Percentiles rank a stretch among this genome's conserved stretches.
Conservation (phyloP, 306 rosid species). For the Corylus americana region DNA sequence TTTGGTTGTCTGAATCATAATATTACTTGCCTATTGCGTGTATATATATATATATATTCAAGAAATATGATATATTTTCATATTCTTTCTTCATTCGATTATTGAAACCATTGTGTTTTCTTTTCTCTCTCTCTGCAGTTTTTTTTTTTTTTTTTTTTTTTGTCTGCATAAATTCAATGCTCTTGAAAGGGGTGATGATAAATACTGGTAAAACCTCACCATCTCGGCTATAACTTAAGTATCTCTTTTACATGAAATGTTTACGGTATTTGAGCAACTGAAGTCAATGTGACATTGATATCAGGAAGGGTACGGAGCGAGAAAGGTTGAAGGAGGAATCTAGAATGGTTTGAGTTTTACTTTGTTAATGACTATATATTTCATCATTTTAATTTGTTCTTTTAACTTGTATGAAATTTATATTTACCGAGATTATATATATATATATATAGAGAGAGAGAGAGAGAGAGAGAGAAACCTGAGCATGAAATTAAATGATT, state of each 20-base stretch:
- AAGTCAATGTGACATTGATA: not conserved
- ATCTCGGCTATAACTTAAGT: not conserved
- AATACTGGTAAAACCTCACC: not conserved
- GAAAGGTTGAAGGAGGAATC: not conserved
- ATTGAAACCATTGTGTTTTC: not conserved
- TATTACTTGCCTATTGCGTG: not conserved
- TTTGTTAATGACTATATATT: not conserved
- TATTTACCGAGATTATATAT: too few relatives aligned
- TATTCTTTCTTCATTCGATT: not conserved
- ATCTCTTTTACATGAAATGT: not conserved
- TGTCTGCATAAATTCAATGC: not conserved
- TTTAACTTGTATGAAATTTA: too few relatives aligned
- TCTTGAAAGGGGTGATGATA: not conserved
- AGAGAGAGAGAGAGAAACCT: too few relatives aligned
- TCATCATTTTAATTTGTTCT: not conserved
- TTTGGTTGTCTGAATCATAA: slow-evolving; percentile 1
- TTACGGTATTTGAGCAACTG: not conserved
- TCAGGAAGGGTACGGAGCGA: not conserved
- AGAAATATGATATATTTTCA: not conserved
- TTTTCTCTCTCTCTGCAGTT: not conserved
- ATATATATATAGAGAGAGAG: too few relatives aligned
- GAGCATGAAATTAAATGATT: too few relatives aligned
- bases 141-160: not conserved
- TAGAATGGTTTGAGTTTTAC: not conserved
- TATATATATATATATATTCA: not conserved